Evolutionary conservation across 345 rosid genomes (phyloP).

Genomic region (Eucalyptus shirleyi): DNA sequence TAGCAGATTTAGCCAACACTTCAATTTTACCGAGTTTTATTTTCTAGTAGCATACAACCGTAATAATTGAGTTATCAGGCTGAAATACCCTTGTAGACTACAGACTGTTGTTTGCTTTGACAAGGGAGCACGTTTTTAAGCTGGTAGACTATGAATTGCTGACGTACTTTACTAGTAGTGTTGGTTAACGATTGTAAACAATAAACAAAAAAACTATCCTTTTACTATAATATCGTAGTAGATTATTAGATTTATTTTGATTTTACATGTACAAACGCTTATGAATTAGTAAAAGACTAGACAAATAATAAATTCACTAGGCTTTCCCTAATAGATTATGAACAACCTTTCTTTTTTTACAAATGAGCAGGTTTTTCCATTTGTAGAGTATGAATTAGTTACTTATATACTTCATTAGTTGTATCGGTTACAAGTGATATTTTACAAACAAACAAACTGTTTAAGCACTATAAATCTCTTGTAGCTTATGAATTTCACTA

Average conservation of each 20-base stretch:
- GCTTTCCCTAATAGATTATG: not conserved
- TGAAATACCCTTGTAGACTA: not conserved
- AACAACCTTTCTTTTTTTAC: not conserved
- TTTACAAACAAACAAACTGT: not conserved
- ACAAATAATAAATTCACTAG: not conserved
- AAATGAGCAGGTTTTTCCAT: not conserved
- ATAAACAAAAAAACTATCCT: not conserved
- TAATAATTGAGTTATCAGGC: not conserved
- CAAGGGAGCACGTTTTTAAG: not conserved
- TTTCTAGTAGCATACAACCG: not conserved
- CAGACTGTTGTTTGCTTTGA: not conserved
- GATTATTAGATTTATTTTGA: not conserved
- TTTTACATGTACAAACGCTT: not conserved
- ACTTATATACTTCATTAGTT: not conserved
- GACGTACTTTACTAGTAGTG: not conserved
- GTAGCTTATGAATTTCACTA: not conserved
- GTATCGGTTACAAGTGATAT: not conserved
- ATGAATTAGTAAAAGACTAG: not conserved
- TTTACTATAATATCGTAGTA: not conserved
- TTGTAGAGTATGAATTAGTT: not conserved
- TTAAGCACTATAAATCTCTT: not conserved
- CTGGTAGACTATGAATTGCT: not conserved
- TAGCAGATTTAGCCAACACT: not conserved
- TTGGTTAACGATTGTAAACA: not conserved
- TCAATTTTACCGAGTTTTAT: not conserved